Base-by-base conservation (phyloP, 352 stramenopile species). In the Phytophthora sp. region DNA sequence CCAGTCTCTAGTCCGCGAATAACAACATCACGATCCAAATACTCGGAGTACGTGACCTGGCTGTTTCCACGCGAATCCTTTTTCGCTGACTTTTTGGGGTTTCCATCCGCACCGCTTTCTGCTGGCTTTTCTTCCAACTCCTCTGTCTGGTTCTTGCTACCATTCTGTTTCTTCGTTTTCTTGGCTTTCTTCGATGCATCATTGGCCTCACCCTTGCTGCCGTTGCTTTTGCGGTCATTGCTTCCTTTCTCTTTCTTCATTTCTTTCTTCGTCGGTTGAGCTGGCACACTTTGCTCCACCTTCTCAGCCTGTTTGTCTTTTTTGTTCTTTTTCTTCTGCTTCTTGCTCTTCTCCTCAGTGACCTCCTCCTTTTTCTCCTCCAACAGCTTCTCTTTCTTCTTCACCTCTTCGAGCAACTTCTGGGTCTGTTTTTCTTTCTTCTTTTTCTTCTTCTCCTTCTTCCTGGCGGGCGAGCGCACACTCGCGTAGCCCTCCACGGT, bases 11-110 rank as follows among this genome's bases (percentile, higher is more conserved):
- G 55, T 8, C 60, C 69, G 7, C 41, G 34, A 13, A 74, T 48
- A 7, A 84, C 72, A 4, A 63, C 41, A 5, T 80, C 69, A 23
- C 46, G 72, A 5, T 68, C 58, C 28, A 73, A 50, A n/a, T 87
- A 84, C 39, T 84, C 74, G 2, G 53, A 61, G 41, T 82, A 87
- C 4, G 30, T 63, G 3, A 41, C 39, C 12, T 54, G 46, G 17
- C 43, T 55, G 28, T 57, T 69, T 4, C 41, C 42, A 61, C 32
- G 38, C 20, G n/a, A 39, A 34, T 56, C 32, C 42, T 55, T 66
- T 39, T 46, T 66, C 27, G 15, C 12, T 10, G 26, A 15, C 11
- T 42, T 55, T 27, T 71, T 72, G 5, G 21, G 44, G 9, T 48
- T 46, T 12, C 6, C 35, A 15, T 50, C 24, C 5, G 26, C 20